A percentile compares a stretch with the other conserved stretches of the same genome.
Evolutionary conservation across 1,284 basidiomycete genomes (phyloP).

Genomic region (Ustilago trichophora): DNA sequence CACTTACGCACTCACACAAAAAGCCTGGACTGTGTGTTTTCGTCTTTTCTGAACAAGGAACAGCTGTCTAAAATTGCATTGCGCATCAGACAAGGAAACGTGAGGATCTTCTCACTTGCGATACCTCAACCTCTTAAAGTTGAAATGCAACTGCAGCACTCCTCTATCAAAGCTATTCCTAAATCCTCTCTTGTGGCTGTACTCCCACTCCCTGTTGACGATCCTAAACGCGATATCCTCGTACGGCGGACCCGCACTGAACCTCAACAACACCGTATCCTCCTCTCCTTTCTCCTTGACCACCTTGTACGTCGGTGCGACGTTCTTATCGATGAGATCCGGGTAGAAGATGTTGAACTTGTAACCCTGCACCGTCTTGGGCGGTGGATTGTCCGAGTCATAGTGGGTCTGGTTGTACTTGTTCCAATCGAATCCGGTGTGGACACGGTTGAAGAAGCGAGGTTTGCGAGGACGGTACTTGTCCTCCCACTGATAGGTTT

Average conservation of each 20-base stretch:
- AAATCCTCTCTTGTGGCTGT: slow-evolving; percentile 83
- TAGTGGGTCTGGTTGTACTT: slow-evolving; percentile 71
- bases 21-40: too few species aligned
- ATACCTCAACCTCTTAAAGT: slow-evolving; percentile 64
- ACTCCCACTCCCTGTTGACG: slow-evolving; percentile 97
- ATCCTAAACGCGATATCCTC: slow-evolving; percentile 99
- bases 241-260: slow-evolving; percentile 96
- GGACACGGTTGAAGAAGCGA: slow-evolving; percentile 97
- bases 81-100: too few species aligned
- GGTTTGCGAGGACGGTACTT: slow-evolving; percentile 98
- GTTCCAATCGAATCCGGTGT: slow-evolving; percentile 99
- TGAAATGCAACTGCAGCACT: slow-evolving; percentile 67
- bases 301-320: slow-evolving; percentile 93
- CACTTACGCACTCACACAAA: too few species aligned
- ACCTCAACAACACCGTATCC: slow-evolving; percentile 91
- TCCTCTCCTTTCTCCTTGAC: slow-evolving; percentile 81
- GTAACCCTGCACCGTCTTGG: slow-evolving; percentile 75
- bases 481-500: slow-evolving; percentile 95
- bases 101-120: too few species aligned
- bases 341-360: slow-evolving; percentile 97
- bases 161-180: slow-evolving; percentile 72
- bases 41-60: too few species aligned
- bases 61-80: too few species aligned
- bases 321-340: slow-evolving; percentile 94
- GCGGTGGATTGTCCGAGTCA: slow-evolving; percentile 64